A percentile compares a stretch with the other conserved stretches of the same genome.
phyloP scores from a whole-genome alignment of 1,284 basidiomycete genomes.

The Ustilago bromivora region DNA sequence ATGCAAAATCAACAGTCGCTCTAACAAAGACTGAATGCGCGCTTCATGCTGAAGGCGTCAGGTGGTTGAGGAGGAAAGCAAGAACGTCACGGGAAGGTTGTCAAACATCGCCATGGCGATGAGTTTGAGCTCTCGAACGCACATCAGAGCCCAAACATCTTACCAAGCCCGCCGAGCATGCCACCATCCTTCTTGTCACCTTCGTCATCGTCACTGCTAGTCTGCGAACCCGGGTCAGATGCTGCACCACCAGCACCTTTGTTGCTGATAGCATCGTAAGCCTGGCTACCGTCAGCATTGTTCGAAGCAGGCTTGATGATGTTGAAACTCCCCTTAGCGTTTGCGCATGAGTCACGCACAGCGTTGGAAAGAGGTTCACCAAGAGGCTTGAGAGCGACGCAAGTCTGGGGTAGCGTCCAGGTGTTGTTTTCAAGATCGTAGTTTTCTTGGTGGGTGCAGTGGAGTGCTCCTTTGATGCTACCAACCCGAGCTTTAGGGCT shows the following conservation, averaged over 20 bases:
- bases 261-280: constrained; percentile 16
- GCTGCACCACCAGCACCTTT: background rate
- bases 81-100: background rate
- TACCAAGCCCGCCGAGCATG: constrained; percentile 10
- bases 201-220: background rate
- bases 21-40: background rate
- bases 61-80: no score
- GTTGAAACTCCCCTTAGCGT: constrained; percentile 38
- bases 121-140: background rate
- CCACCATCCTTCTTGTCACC: constrained; percentile 11
- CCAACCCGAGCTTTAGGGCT: constrained; percentile 23
- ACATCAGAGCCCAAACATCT: constrained; percentile 8
- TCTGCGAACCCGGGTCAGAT: constrained; percentile 4
- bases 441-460: constrained; percentile 37
- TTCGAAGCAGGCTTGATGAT: constrained; percentile 23
- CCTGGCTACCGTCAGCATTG: constrained; percentile 28
- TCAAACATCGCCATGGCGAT: background rate
- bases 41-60: background rate
- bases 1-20: background rate
- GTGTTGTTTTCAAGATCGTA: constrained; percentile 49
- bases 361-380: constrained; percentile 22
- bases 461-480: constrained; percentile 30
- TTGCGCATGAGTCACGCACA: constrained; percentile 25
- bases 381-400: constrained; percentile 37
- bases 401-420: constrained; percentile 41